Base-by-base conservation (phyloP, 805 yeast species). In the Phaffomyces antillensis region DNA sequence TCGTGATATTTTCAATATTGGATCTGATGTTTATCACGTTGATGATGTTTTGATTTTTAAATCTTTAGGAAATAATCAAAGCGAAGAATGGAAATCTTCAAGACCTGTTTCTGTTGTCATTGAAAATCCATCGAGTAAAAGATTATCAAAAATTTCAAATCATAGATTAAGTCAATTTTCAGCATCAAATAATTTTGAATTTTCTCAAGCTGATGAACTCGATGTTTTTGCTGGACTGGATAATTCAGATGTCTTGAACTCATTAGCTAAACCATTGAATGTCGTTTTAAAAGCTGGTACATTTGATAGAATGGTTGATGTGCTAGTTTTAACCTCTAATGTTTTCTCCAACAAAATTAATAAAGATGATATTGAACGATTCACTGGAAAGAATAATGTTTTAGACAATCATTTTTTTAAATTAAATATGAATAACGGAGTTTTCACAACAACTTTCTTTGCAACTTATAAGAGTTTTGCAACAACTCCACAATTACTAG, bases 281-380 rank as follows among this genome's bases (percentile, higher is more conserved):
- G 82, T 77, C 8, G 82, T 75, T 7, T 64, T 79, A 25, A 81
- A 80, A 53, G 76, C 86, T 4, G 93, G 93, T 1, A 73, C 86
- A 1, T 64, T 87, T 45, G 93, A 86, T 37, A 79, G 80, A 53
- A 71, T 91, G 53, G 72, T 89, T 44, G 97, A 91, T 62, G 72
- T 90, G 20, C 64, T 91, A 42, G 88, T 91, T 6, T 71, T 76
- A 60, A 91, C 85, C 18, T 82, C 76, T 35, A 76, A 75, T 53
- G 79, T 76, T 44, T 88, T 78, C 58, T 66, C 72, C 3, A 67
- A 65, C 34, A 55, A 59, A 34, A 71, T 77, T 10, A 64, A 65
- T 31, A 63, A 67, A 20, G 60, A 59, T 10, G 81, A 77, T 52
- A 56, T 75, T 39, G 70, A 69, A 34, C 54, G 57, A 1, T 73